A percentile compares a stretch with the other conserved stretches of the same genome.
Conservation (phyloP, 345 rosid species). For the Gossypium arboreum region DNA sequence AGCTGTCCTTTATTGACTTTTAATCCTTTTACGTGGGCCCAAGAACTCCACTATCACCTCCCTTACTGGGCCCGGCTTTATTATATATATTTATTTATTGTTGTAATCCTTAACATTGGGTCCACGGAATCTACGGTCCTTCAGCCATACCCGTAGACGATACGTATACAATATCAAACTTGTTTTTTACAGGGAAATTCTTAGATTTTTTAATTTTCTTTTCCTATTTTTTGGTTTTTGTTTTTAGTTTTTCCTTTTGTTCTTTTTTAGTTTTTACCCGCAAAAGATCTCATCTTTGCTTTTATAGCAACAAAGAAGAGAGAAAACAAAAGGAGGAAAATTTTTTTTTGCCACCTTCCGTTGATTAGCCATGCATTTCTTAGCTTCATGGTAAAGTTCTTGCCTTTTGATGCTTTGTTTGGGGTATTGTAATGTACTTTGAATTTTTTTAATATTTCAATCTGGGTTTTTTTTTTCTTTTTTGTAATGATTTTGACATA, state of each 20-base stretch:
- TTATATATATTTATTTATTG: too few species aligned
- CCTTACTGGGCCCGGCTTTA: too few species aligned
- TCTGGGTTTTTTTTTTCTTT: constrained; percentile 9
- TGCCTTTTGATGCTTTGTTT: background rate
- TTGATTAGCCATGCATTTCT: constrained; percentile 21
- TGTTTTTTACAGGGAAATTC: background rate
- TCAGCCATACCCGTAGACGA: constrained; percentile 14
- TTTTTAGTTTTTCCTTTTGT: background rate
- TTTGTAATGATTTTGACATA: constrained; percentile 15
- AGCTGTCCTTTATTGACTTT: too few species aligned
- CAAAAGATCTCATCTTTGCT: constrained; percentile 10
- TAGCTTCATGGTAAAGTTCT: constrained; percentile 17
- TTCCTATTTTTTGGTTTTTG: background rate
- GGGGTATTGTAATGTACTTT: background rate
- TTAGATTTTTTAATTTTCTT: background rate
- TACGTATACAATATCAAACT: constrained; percentile 13
- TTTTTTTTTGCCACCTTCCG: constrained; percentile 3
- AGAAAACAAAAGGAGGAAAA: background rate
- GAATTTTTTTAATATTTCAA: background rate
- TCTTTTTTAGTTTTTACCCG: background rate
- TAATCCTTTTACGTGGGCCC: too few species aligned
- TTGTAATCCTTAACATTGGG: constrained; percentile 14
- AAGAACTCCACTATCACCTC: too few species aligned
- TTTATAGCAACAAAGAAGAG: background rate
- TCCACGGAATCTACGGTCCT: constrained; percentile 28